A percentile compares a stretch with the other conserved stretches of the same genome.
Conservation (phyloP, 139 green algal species). For the Pedinophyceae sp. region DNA sequence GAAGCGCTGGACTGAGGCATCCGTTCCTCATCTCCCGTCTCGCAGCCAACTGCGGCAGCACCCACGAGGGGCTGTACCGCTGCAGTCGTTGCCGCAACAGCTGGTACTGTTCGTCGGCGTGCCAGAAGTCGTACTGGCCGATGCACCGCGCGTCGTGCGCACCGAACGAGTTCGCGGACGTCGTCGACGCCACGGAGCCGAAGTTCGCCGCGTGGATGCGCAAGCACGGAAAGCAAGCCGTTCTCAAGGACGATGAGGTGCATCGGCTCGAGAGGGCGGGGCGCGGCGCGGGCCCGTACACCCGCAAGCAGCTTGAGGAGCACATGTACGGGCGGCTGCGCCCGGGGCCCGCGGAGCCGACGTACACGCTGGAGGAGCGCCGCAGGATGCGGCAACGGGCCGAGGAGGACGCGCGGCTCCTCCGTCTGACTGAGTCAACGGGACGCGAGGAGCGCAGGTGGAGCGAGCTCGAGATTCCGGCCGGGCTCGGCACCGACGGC, state of each 20-base stretch:
- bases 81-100: conserved; percentile 17
- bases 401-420: no score
- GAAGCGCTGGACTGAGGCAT: no score
- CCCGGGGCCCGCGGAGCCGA: conserved; percentile 10
- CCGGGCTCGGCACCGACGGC: conserved; percentile 6
- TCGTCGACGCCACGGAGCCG: conserved; percentile 12
- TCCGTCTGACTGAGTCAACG: no score
- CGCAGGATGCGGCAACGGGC: conserved; percentile 9
- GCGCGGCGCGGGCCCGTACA: not conserved
- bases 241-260: conserved; percentile 19
- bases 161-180: conserved; percentile 23
- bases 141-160: conserved; percentile 17
- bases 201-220: conserved; percentile 24
- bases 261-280: conserved; percentile 15
- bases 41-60: conserved; percentile 12
- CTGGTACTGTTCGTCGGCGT: conserved; percentile 18
- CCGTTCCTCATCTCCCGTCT: no score
- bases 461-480: no score
- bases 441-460: no score
- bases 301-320: conserved; percentile 5
- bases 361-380: conserved; percentile 17
- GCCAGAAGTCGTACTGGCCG: conserved; percentile 23
- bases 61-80: conserved; percentile 4
- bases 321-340: conserved; percentile 18
- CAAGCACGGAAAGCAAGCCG: conserved; percentile 22